Evolutionary conservation across 108 stramenopile species (phyloP).

Genomic region (Nitzschia palea): DNA sequence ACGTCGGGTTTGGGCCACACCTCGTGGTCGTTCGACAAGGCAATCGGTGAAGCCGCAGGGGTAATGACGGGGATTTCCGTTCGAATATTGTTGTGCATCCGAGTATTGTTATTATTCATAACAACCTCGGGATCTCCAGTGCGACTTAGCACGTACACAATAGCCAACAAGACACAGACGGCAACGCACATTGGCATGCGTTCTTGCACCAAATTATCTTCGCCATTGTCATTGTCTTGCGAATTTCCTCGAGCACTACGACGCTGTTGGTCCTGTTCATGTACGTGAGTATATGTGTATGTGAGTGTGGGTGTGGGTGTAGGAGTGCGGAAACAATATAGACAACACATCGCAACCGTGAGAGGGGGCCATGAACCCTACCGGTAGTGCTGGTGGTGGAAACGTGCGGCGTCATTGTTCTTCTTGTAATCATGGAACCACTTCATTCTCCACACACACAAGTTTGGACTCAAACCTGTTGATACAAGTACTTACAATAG

Average conservation of each 20-base stretch:
- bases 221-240: constrained; percentile 23
- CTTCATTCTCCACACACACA: not conserved
- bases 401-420: not conserved
- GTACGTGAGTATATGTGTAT: not conserved
- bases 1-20: constrained; percentile 5
- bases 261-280: constrained; percentile 37
- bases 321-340: not conserved
- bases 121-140: constrained; percentile 51
- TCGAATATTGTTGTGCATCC: not conserved
- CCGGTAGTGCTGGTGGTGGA: not conserved
- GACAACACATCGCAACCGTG: not conserved
- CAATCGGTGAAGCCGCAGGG: not conserved
- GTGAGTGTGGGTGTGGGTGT: not conserved
- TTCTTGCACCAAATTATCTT: constrained; percentile 72
- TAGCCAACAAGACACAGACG: constrained; percentile 81
- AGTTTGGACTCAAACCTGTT: too few species aligned
- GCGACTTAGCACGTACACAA: constrained; percentile 83
- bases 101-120: constrained; percentile 6
- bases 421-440: not conserved
- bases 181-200: constrained; percentile 90
- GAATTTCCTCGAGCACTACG: constrained; percentile 8
- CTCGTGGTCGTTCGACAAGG: not conserved
- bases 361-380: not conserved
- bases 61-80: not conserved
- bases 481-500: constrained; percentile 70